A percentile compares a stretch with the other conserved stretches of the same genome.
Conservation (phyloP, 2,329 filamentous ascomycete species). For the Tolypocladium tropicale region DNA sequence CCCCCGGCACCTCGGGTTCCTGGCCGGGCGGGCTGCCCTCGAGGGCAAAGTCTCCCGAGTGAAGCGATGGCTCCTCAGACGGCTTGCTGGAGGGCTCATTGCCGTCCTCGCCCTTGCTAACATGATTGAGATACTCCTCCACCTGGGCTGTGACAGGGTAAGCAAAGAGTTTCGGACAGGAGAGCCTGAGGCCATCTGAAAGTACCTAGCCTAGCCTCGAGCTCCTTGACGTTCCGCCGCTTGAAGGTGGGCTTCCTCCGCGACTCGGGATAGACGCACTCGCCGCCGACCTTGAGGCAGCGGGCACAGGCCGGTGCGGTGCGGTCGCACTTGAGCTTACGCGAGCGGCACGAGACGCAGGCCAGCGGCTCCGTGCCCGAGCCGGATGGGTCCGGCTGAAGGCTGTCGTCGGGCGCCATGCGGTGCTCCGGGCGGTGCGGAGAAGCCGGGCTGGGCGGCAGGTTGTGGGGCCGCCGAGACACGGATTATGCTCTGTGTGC, state of each 20-base stretch:
- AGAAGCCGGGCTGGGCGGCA: neutral
- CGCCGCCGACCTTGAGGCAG: conserved; percentile 62
- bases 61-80: conserved; percentile 1
- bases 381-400: neutral
- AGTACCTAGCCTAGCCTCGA: conserved; percentile 78
- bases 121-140: conserved; percentile 65
- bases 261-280: conserved; percentile 83
- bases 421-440: neutral
- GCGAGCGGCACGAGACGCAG: conserved; percentile 71
- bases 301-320: conserved; percentile 69
- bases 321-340: conserved; percentile 84
- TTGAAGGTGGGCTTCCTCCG: conserved; percentile 82
- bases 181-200: neutral
- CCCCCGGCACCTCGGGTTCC: conserved; percentile 4
- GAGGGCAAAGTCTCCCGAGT: conserved; percentile 5
- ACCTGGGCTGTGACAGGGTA: conserved; percentile 54
- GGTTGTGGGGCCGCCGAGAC: neutral
- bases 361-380: conserved; percentile 46
- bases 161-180: neutral
- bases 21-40: conserved; percentile 6
- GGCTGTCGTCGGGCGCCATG: neutral
- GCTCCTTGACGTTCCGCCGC: conserved; percentile 78
- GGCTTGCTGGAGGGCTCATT: neutral
- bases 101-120: conserved; percentile 27
- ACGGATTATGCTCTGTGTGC: neutral